A percentile compares a stretch with the other conserved stretches of the same genome.
Evolutionary conservation across 2,329 filamentous ascomycete genomes (phyloP).

Genomic region (Xylaria multiplex): DNA sequence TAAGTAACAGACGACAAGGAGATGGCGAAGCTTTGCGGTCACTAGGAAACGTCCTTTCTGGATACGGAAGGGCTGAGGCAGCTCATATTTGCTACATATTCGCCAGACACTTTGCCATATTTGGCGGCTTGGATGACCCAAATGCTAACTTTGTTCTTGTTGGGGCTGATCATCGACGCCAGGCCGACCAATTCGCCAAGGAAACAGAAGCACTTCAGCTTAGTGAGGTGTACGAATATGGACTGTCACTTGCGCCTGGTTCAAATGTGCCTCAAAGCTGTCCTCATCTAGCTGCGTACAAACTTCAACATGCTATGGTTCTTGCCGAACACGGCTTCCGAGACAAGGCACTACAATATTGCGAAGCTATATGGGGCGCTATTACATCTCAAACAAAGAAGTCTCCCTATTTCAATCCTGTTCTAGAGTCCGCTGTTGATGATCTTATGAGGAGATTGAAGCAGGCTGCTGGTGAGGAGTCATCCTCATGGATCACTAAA

Average conservation of each 20-base stretch:
- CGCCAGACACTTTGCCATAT: slow-evolving; percentile 73
- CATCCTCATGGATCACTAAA: slow-evolving; percentile 90
- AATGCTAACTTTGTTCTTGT: slow-evolving; percentile 82
- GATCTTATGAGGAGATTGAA: slow-evolving; percentile 85
- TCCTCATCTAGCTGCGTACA: slow-evolving; percentile 90
- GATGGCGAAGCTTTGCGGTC: slow-evolving; percentile 82
- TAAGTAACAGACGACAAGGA: slow-evolving; percentile 86
- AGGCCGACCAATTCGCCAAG: slow-evolving; percentile 76
- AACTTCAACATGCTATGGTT: slow-evolving; percentile 84
- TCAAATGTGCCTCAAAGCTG: slow-evolving; percentile 66
- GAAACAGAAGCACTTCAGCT: slow-evolving; percentile 89
- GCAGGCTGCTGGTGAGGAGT: slow-evolving; percentile 83
- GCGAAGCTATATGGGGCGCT: slow-evolving; percentile 80
- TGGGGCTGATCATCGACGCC: slow-evolving; percentile 81
- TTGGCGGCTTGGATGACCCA: slow-evolving; percentile 85
- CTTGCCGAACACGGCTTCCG: slow-evolving; percentile 86
- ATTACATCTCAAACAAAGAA: slow-evolving; percentile 83
- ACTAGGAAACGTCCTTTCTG: slow-evolving; percentile 81
- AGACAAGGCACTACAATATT: slow-evolving; percentile 89
- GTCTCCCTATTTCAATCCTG: slow-evolving; percentile 85
- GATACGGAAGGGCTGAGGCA: slow-evolving; percentile 89
- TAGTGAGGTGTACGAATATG: slow-evolving; percentile 97
- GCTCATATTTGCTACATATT: slow-evolving; percentile 96
- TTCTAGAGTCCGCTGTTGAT: slow-evolving; percentile 79
- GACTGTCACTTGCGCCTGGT: slow-evolving; percentile 74